These are phyloP conservation scores for Ziziphus jujuba DNA, from an alignment of 306 rosid genomes.

Conservation along the genomic window DNA sequence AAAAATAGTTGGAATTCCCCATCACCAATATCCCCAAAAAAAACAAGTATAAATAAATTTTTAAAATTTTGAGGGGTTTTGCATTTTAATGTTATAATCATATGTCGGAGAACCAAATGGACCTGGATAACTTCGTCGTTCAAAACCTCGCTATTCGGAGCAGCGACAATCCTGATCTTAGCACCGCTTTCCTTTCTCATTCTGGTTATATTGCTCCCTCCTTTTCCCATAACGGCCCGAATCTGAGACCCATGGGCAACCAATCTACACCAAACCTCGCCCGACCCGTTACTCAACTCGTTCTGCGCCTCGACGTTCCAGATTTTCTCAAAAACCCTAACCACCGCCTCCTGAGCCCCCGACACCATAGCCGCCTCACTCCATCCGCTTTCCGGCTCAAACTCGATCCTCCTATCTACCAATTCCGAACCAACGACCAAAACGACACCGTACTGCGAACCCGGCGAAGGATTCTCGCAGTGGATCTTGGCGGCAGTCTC, in stretches of 20 bases:
- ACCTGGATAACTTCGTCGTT: conserved; percentile 56
- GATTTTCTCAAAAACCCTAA: conserved; percentile 59
- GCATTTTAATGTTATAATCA: neutral
- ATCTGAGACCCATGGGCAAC: conserved; percentile 53
- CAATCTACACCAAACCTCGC: conserved; percentile 43
- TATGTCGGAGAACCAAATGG: conserved; percentile 3
- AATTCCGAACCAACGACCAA: conserved; percentile 41
- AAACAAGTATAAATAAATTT: no score
- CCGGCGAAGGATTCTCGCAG: conserved; percentile 34
- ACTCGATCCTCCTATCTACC: conserved; percentile 18
- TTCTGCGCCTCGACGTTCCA: conserved; percentile 44
- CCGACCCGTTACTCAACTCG: conserved; percentile 11
- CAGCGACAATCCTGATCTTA: conserved; percentile 40
- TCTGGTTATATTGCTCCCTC: conserved; percentile 47
- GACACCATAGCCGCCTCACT: conserved; percentile 35
- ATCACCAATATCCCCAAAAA: no score
- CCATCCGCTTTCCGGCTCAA: neutral
- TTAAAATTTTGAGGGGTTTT: neutral
- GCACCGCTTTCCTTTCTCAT: conserved; percentile 50
- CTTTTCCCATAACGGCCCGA: conserved; percentile 61
- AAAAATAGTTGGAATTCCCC: no score
- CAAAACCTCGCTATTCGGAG: conserved; percentile 40
- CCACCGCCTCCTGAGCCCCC: conserved; percentile 53
- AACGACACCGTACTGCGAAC: conserved; percentile 39
- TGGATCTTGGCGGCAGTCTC: conserved; percentile 53